Conservation (phyloP, 768 basidiomycete genomes). For the Tylopilus sp. region DNA sequence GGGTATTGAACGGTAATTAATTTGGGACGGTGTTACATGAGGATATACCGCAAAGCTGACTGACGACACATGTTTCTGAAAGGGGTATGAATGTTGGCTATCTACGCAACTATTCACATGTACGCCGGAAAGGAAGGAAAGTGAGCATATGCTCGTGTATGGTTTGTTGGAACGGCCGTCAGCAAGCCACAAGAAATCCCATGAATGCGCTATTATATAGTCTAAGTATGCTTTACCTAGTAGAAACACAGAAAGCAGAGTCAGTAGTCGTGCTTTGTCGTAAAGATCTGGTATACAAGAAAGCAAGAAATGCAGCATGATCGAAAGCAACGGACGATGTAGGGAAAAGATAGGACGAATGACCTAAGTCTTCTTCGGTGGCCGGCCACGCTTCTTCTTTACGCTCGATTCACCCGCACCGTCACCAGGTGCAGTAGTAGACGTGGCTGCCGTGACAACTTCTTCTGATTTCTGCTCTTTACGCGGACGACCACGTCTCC, state of each 20-base stretch:
- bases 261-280: slow-evolving; percentile 33
- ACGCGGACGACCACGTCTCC: slow-evolving; percentile 72
- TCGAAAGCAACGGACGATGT: slow-evolving; percentile 21
- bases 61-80: slow-evolving; percentile 24
- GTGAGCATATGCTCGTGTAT: slow-evolving; percentile 27
- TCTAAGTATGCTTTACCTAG: slow-evolving; percentile 35
- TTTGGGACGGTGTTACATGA: slow-evolving; percentile 29
- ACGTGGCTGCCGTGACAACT: slow-evolving; percentile 34
- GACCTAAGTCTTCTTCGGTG: slow-evolving; percentile 44
- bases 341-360: slow-evolving; percentile 1
- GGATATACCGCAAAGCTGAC: slow-evolving; percentile 29
- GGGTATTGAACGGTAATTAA: slow-evolving; percentile 34
- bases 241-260: slow-evolving; percentile 34
- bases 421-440: slow-evolving; percentile 29
- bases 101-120: slow-evolving; percentile 28
- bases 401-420: slow-evolving; percentile 45
- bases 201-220: slow-evolving; percentile 31
- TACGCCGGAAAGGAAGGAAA: slow-evolving; percentile 31
- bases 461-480: slow-evolving; percentile 54
- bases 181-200: slow-evolving; percentile 21
- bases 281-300: slow-evolving; percentile 35
- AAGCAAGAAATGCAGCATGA: slow-evolving; percentile 32
- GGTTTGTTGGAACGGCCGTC: slow-evolving; percentile 9
- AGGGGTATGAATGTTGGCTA: slow-evolving; percentile 15
- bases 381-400: slow-evolving; percentile 74